Conservation (phyloP, 2,329 filamentous ascomycete species). For the Kalaharituber pfeilii region DNA sequence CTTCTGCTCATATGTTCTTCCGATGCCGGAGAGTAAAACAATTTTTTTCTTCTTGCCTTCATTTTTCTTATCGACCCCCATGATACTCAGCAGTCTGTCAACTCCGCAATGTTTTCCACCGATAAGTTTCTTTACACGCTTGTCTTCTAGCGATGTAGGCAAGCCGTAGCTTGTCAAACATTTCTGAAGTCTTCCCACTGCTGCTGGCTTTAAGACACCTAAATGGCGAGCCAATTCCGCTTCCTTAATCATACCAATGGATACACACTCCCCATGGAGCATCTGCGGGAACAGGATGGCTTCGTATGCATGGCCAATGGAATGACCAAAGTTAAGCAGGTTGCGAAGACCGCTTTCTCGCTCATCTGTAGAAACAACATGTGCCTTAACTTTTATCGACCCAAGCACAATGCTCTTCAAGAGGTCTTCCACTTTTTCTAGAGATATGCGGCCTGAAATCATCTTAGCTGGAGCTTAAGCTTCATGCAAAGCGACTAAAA, state of each 20-base stretch:
- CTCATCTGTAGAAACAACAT: conserved; percentile 87
- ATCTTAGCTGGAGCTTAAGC: background rate
- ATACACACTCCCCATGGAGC: conserved; percentile 85
- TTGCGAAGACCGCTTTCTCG: conserved; percentile 87
- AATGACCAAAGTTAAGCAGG: conserved; percentile 92
- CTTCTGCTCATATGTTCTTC: conserved; percentile 67
- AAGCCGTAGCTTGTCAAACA: conserved; percentile 89
- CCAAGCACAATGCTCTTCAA: conserved; percentile 69
- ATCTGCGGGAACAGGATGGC: conserved; percentile 90
- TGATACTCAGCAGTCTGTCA: conserved; percentile 70
- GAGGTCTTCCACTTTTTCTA: conserved; percentile 27
- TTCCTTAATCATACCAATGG: conserved; percentile 97
- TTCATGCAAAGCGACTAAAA: background rate
- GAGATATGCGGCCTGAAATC: conserved; percentile 8
- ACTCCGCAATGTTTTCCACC: conserved; percentile 78
- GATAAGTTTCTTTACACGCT: conserved; percentile 61
- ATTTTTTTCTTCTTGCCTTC: conserved; percentile 91
- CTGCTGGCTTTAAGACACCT: conserved; percentile 66
- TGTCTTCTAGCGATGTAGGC: conserved; percentile 69
- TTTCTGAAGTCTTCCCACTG: conserved; percentile 76
- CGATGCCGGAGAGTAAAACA: conserved; percentile 78
- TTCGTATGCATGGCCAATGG: conserved; percentile 91
- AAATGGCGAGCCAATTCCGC: conserved; percentile 82
- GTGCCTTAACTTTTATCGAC: conserved; percentile 82
- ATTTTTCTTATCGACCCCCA: conserved; percentile 99